Evolutionary conservation across 2,329 filamentous ascomycete species (phyloP).

Genomic region (Ophiostoma himal-ulmi): DNA sequence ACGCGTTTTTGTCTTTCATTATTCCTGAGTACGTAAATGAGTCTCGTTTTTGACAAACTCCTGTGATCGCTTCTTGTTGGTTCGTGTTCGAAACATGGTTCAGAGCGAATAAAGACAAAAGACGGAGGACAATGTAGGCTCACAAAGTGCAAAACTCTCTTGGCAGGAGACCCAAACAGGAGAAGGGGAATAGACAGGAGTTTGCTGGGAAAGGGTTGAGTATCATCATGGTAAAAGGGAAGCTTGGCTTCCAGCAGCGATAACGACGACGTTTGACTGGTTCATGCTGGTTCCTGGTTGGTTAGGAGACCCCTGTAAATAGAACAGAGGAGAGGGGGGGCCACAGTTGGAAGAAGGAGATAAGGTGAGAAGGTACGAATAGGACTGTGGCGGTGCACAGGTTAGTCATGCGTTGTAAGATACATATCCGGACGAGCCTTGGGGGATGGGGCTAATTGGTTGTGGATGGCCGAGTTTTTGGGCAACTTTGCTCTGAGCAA

Average conservation of each 20-base stretch:
- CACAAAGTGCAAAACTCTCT: background rate
- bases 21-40: background rate
- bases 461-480: background rate
- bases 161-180: conserved; percentile 9
- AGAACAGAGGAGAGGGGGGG: background rate
- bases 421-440: background rate
- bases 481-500: background rate
- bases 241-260: background rate
- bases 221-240: background rate
- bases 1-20: background rate
- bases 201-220: conserved; percentile 4
- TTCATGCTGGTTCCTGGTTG: conserved; percentile 2
- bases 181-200: background rate
- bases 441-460: background rate
- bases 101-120: background rate
- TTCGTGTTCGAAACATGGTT: background rate
- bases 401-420: background rate
- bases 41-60: background rate
- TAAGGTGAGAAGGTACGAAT: background rate
- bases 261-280: background rate
- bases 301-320: background rate
- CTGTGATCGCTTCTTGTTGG: background rate
- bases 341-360: background rate
- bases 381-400: conserved; percentile 2
- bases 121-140: background rate